Conservation (phyloP, 805 yeast species). For the Metschnikowia corniflorae region DNA sequence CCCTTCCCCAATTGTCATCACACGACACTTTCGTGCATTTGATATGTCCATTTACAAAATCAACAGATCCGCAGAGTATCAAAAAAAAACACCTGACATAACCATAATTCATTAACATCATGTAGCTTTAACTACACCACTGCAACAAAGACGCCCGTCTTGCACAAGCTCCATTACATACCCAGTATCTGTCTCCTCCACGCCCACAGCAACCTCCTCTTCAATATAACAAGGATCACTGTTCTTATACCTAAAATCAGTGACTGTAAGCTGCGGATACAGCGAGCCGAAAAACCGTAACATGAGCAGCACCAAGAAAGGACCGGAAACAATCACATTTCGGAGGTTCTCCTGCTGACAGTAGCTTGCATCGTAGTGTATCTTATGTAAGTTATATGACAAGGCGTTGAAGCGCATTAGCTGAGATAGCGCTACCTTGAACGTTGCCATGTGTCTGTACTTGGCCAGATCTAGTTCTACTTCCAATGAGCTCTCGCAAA, state of each 20-base stretch:
- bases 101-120: too few species aligned
- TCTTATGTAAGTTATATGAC: conserved; percentile 78
- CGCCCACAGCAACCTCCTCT: conserved; percentile 19
- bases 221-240: conserved; percentile 47
- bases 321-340: conserved; percentile 72
- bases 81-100: not conserved
- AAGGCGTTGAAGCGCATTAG: conserved; percentile 67
- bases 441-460: not conserved
- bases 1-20: too few species aligned
- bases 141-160: conserved; percentile 9
- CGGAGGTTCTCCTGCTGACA: conserved; percentile 59
- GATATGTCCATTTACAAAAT: not conserved
- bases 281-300: conserved; percentile 43
- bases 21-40: too few species aligned
- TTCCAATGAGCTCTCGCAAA: conserved; percentile 3
- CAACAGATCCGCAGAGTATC: not conserved
- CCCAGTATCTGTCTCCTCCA: conserved; percentile 1
- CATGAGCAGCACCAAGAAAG: conserved; percentile 61
- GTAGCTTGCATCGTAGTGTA: conserved; percentile 68
- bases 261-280: conserved; percentile 19
- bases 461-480: too few species aligned
- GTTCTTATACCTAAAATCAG: conserved; percentile 46
- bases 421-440: conserved; percentile 38
- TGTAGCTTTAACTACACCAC: conserved; percentile 5
- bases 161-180: conserved; percentile 1